A percentile compares a stretch with the other conserved stretches of the same genome.
These are phyloP conservation scores for Incumbomyces lentus DNA, from an alignment of 2,329 filamentous ascomycete species.

Conservation along the genomic window DNA sequence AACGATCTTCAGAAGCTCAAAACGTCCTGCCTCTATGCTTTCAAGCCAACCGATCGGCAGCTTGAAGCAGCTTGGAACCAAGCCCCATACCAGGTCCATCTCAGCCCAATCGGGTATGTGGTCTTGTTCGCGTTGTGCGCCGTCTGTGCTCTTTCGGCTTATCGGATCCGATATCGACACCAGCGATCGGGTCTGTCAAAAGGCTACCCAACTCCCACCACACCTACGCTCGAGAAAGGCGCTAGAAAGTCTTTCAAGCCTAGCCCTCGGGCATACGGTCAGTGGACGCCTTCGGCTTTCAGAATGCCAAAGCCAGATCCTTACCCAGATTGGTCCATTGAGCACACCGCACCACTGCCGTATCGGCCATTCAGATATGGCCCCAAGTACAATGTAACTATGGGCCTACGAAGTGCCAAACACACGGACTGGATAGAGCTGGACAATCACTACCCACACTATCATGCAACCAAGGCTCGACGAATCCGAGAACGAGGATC, in stretches of 20 bases:
- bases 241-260: slow-evolving; percentile 1
- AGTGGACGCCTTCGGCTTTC: slow-evolving; percentile 51
- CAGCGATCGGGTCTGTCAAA: slow-evolving; percentile 10
- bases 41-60: not conserved
- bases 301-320: slow-evolving; percentile 49
- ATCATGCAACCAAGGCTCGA: slow-evolving; percentile 58
- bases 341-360: slow-evolving; percentile 59
- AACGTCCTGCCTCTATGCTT: not conserved
- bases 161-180: too few species aligned
- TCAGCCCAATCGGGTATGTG: slow-evolving; percentile 24
- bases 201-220: slow-evolving; percentile 6
- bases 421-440: slow-evolving; percentile 73
- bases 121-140: slow-evolving; percentile 23
- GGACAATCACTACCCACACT: slow-evolving; percentile 66
- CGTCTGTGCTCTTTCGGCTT: slow-evolving; percentile 9
- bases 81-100: slow-evolving; percentile 16
- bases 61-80: not conserved
- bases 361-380: slow-evolving; percentile 72
- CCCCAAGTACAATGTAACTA: slow-evolving; percentile 64
- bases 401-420: slow-evolving; percentile 57
- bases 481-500: slow-evolving; percentile 56
- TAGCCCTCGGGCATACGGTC: slow-evolving; percentile 24
- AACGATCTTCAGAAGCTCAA: not conserved
- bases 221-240: slow-evolving; percentile 14
- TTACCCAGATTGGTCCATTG: slow-evolving; percentile 59